Base-by-base conservation (phyloP, 179 eudicot species). In the Pouteria campechiana region DNA sequence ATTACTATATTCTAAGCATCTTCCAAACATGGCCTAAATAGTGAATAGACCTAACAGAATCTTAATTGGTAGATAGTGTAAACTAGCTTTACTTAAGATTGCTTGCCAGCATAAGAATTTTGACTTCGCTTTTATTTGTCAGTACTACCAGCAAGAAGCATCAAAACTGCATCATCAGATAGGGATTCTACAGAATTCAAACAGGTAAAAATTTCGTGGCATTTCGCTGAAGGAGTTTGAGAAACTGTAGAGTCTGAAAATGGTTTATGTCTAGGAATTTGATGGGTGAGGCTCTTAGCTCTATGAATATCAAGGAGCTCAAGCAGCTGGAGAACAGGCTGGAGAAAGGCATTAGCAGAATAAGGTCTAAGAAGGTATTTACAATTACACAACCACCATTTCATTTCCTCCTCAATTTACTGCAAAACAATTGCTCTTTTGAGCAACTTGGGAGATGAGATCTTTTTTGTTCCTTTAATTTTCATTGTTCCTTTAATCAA, bases 91-190 rank as follows among this genome's bases (percentile, higher is more conserved):
- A n/a, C n/a, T n/a, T n/a, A n/a, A n/a, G n/a, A n/a, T n/a, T n/a
- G n/a, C n/a, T n/a, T n/a, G n/a, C n/a, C n/a, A n/a, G n/a, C n/a
- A n/a, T n/a, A n/a, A n/a, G n/a, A n/a, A n/a, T n/a, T n/a, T n/a
- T n/a, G n/a, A n/a, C n/a, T n/a, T n/a, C n/a, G n/a, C n/a, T n/a
- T n/a, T n/a, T n/a, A n/a, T n/a, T n/a, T n/a, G n/a, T n/a, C 73
- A 90, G 98, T 82, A 60, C 45, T 90, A 86, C 62, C 94, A 90
- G 58, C 90, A 86, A 71, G 98, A 90, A 65, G 70, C 98, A 6
- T 57, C 72, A 1, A 90, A 81, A 43, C 49, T 90, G 71, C 74
- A 85, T 12, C 55, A 37, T 45, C 94, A 82, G 53, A 90, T 90
- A 36, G 55, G 60, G 6, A 64, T 55, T 37, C 44, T 70, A 61